Evolutionary conservation across 192 early-diverging fungal genomes (phyloP), one percentile per base, ranked within the genome.

Genomic region (Thamnidium elegans): DNA sequence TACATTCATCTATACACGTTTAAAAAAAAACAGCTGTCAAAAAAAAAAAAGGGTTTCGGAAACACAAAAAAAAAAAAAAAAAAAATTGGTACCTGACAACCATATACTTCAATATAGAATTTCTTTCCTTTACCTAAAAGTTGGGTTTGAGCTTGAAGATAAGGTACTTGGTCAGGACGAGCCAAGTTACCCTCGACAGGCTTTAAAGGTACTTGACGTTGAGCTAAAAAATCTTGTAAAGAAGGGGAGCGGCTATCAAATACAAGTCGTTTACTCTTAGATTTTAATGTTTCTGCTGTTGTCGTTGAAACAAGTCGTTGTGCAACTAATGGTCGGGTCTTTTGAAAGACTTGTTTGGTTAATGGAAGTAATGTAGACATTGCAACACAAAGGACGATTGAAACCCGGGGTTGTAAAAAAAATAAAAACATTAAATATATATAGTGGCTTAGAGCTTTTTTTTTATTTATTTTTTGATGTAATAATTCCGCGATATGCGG

Each of bases 81-180:
- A n/a, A n/a, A 26, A 26, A 26, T 26, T 23, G 44, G 63, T 67
- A 70, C 69, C 50, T 91, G 89, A 65, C 89, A 91, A 9, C 89
- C 89, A 65, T 91, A 91, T 32, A 91, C 89, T 65, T 91, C 89
- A 8, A 91, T 83, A 70, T 82, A 88, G 64, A 83, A 91, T 58
- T 84, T 88, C 48, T 82, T 77, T 2, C 84, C 84, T 51, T 75
- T 70, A 3, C 87, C 89, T 72, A 78, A 79, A 17, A 63, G 68
- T 8, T 58, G 72, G 0, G 72, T 72, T 23, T 69, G 56, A 30
- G 71, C 51, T 15, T 73, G 66, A 13, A 82, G 71, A 55, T 82
- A 82, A 2, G 80, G 80, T 11, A 82, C 43, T 20, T 73, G 23
- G 4, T 75, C 78, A 13, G 68, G 64, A 5, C 51, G 58, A 31